phyloP scores from a whole-genome alignment of 495 filamentous ascomycete genomes.

The Penicillium pulvis region DNA sequence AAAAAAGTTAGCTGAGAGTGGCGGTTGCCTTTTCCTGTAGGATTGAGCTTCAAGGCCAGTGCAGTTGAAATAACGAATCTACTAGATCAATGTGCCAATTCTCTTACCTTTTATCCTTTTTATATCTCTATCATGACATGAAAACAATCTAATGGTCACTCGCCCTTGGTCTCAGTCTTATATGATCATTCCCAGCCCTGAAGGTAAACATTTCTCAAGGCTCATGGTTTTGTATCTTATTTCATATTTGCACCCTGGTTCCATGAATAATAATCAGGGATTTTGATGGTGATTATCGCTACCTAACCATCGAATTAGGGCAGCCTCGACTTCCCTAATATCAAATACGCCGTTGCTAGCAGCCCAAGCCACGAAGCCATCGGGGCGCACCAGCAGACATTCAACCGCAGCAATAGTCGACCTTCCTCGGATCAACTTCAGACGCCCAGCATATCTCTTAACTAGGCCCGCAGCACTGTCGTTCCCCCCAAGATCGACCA shows the following conservation, averaged over 20 bases:
- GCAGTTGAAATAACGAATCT: conserved; percentile 9
- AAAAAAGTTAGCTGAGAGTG: conserved; percentile 6
- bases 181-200: too few species aligned
- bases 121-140: background rate
- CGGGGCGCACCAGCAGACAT: conserved; percentile 33
- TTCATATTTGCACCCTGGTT: too few species aligned
- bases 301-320: background rate
- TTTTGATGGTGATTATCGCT: too few species aligned
- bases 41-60: background rate
- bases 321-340: background rate
- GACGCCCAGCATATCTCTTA: background rate
- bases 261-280: too few species aligned
- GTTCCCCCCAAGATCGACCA: conserved; percentile 25
- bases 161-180: too few species aligned
- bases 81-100: conserved; percentile 5
- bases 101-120: background rate
- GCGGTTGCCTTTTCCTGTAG: background rate
- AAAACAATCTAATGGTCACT: background rate
- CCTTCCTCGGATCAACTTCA: background rate
- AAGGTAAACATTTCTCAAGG: too few species aligned
- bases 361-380: conserved; percentile 38
- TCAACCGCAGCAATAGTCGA: conserved; percentile 20
- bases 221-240: too few species aligned
- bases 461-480: conserved; percentile 11
- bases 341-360: conserved; percentile 8